These are phyloP conservation scores for Ceratocystis colombiana DNA, from an alignment of 2,329 filamentous ascomycete species.

Conservation along the genomic window DNA sequence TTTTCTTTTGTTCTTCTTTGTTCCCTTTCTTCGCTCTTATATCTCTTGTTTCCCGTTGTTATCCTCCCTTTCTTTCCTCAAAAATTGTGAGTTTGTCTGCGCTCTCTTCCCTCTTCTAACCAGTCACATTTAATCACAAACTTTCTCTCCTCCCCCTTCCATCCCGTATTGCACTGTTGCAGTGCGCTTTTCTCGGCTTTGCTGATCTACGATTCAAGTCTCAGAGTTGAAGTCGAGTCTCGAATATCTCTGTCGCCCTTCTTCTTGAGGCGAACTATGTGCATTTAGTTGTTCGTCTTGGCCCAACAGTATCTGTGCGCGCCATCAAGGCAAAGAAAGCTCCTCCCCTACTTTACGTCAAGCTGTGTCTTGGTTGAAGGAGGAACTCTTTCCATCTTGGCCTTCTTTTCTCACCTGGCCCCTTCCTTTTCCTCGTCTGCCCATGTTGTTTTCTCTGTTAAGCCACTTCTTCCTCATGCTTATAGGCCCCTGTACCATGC, in stretches of 20 bases:
- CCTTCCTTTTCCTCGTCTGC: not conserved
- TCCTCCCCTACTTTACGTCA: too few relatives aligned
- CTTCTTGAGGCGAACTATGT: too few relatives aligned
- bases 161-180: not conserved
- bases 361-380: not conserved
- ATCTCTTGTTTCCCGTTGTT: not conserved
- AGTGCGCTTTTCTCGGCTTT: not conserved
- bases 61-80: not conserved
- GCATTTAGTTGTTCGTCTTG: too few relatives aligned
- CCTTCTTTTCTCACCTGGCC: not conserved
- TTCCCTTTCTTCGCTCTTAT: not conserved
- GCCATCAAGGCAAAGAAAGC: too few relatives aligned
- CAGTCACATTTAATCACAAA: too few relatives aligned
- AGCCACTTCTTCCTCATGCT: not conserved
- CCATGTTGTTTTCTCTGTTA: not conserved
- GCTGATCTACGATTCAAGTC: not conserved
- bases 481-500: constrained; percentile 1
- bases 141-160: not conserved
- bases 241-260: not conserved
- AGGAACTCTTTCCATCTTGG: not conserved
- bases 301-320: too few relatives aligned
- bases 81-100: not conserved
- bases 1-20: not conserved
- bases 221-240: not conserved
- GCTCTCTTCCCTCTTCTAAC: not conserved